A percentile compares a stretch with the other conserved stretches of the same genome.
Conservation (phyloP, 352 stramenopile genomes). For the Peronospora destructor region DNA sequence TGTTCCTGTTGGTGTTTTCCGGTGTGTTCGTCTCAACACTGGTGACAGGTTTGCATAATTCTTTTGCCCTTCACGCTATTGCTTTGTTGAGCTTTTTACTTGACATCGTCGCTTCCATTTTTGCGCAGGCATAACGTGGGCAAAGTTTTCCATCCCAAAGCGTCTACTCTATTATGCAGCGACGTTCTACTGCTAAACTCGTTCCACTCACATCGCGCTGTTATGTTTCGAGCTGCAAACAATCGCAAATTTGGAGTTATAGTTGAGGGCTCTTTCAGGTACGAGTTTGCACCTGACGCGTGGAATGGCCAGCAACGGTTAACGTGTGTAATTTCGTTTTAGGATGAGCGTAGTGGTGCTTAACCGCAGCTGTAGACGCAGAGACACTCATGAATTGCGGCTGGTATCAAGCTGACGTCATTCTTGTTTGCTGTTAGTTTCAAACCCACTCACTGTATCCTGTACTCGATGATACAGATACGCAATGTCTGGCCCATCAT, state of each 20-base stretch:
- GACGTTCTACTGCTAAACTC: conserved; percentile 41
- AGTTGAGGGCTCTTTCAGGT: conserved; percentile 56
- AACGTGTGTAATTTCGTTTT: no score
- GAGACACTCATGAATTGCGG: conserved; percentile 47
- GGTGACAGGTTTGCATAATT: conserved; percentile 34
- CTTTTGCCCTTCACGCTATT: not conserved
- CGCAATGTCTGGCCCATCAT: conserved; percentile 63
- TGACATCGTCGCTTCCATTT: not conserved
- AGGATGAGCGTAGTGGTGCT: conserved; percentile 51
- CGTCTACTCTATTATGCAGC: conserved; percentile 44
- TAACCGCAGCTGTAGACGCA: conserved; percentile 34
- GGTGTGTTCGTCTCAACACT: conserved; percentile 41
- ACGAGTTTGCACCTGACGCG: not conserved
- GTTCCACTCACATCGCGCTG: conserved; percentile 41
- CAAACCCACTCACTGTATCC: not conserved
- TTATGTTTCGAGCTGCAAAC: conserved; percentile 58
- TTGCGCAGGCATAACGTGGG: conserved; percentile 40
- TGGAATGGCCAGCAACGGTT: not conserved
- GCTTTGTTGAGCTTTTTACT: not conserved
- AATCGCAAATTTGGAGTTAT: conserved; percentile 45
- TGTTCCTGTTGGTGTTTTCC: conserved; percentile 41
- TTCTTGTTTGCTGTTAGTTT: not conserved
- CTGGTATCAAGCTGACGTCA: conserved; percentile 17
- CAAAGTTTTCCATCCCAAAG: conserved; percentile 57
- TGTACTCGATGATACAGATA: conserved; percentile 13